These are phyloP conservation scores for Chlorella sp. DNA, from an alignment of 139 green algal species.

Conservation along the genomic window DNA sequence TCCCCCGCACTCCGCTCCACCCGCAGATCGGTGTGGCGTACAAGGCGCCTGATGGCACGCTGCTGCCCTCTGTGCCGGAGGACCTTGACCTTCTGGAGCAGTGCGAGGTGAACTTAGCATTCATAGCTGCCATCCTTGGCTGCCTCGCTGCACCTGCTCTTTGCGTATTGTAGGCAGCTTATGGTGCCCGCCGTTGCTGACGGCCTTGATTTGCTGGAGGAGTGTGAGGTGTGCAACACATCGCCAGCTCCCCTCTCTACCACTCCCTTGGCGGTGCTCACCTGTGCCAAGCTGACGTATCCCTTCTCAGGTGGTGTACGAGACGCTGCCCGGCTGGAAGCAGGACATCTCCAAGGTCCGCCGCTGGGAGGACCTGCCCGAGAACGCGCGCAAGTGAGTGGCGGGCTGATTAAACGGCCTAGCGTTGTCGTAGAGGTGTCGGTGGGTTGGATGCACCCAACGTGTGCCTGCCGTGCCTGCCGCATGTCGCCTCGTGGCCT, in stretches of 20 bases:
- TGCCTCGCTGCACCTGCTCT: background rate
- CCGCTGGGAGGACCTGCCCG: slow-evolving; percentile 88
- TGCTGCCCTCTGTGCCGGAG: slow-evolving; percentile 70
- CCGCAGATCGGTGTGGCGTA: slow-evolving; percentile 64
- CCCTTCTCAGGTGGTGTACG: slow-evolving; percentile 79
- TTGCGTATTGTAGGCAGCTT: background rate
- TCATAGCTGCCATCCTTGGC: background rate
- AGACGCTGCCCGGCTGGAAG: slow-evolving; percentile 95
- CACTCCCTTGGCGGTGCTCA: background rate
- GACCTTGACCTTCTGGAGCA: slow-evolving; percentile 75
- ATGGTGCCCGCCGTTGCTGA: slow-evolving; percentile 68
- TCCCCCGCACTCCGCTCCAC: background rate
- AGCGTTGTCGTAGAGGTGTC: too few species aligned
- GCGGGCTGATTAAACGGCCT: too few species aligned
- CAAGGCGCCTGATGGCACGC: slow-evolving; percentile 39
- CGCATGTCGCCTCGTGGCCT: too few species aligned
- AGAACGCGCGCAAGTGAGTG: slow-evolving; percentile 21
- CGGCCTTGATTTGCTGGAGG: slow-evolving; percentile 72
- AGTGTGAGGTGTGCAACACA: slow-evolving; percentile 58
- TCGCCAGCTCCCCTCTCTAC: too few species aligned
- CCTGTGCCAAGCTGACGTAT: background rate
- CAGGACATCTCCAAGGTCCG: slow-evolving; percentile 80
- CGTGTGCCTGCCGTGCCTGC: background rate
- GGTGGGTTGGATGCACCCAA: background rate
- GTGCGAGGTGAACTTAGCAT: slow-evolving; percentile 56